Conservation (phyloP, 2,329 filamentous ascomycete genomes). For the Diplodia corticola region DNA sequence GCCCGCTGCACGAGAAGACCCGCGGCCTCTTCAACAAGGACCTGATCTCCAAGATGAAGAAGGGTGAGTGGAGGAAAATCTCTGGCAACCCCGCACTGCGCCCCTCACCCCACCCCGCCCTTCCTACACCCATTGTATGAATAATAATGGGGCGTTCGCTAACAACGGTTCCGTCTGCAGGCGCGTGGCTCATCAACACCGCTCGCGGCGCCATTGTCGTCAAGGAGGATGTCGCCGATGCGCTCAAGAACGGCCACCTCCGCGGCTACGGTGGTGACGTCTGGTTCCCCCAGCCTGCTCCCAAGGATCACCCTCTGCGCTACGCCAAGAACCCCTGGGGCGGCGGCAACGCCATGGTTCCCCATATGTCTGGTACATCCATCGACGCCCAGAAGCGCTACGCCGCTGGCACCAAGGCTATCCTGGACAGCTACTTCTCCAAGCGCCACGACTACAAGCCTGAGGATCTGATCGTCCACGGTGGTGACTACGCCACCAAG, state of each 20-base stretch:
- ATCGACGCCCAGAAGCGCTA: constrained; percentile 91
- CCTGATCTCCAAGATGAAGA: constrained; percentile 98
- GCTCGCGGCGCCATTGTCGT: constrained; percentile 98
- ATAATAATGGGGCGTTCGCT: not conserved
- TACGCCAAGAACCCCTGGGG: constrained; percentile 92
- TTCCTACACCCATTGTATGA: not conserved
- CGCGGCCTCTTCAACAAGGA: constrained; percentile 98
- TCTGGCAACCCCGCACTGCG: not conserved
- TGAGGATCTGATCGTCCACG: constrained; percentile 86
- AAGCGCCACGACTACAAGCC: constrained; percentile 85
- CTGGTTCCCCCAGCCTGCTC: constrained; percentile 98
- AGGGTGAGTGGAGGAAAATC: constrained; percentile 56
- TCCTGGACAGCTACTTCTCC: constrained; percentile 86
- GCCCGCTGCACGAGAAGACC: constrained; percentile 98
- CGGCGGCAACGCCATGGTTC: constrained; percentile 97
- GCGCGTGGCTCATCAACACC: constrained; percentile 97
- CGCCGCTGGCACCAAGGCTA: constrained; percentile 82
- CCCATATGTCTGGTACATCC: constrained; percentile 98
- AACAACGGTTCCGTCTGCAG: constrained; percentile 42
- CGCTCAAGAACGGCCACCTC: constrained; percentile 87
- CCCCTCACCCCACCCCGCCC: not conserved
- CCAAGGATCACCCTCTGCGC: constrained; percentile 88
- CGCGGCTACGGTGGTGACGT: constrained; percentile 85
- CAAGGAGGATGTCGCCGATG: constrained; percentile 97
- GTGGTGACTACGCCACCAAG: constrained; percentile 93